phyloP scores from a whole-genome alignment of 495 filamentous ascomycete genomes.

The Mytilinidion resinicola region DNA sequence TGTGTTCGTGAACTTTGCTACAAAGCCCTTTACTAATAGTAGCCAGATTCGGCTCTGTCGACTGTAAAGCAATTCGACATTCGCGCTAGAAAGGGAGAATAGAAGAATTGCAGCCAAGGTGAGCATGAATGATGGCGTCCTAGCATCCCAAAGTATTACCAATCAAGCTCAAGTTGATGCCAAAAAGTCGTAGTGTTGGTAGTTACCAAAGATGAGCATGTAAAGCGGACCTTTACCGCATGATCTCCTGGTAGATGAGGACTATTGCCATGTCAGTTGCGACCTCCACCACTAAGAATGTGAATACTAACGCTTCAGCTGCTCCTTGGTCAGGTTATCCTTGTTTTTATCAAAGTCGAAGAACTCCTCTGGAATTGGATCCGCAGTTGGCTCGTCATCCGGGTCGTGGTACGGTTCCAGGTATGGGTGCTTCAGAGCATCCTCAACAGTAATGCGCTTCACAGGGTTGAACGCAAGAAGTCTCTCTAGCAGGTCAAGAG shows the following conservation, averaged over 20 bases:
- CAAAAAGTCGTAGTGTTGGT: neutral
- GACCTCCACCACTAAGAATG: conserved; percentile 1
- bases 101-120: neutral
- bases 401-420: conserved; percentile 98
- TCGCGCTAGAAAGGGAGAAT: too few species aligned
- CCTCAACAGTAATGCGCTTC: conserved; percentile 97
- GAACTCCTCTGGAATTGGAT: conserved; percentile 96
- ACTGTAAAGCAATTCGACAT: neutral
- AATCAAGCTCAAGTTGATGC: conserved; percentile 1
- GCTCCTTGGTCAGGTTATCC: conserved; percentile 96
- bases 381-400: conserved; percentile 94
- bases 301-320: conserved; percentile 68
- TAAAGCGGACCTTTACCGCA: conserved; percentile 66
- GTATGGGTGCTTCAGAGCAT: conserved; percentile 95
- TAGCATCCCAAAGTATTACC: neutral
- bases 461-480: conserved; percentile 96
- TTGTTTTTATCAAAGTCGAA: conserved; percentile 99
- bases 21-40: neutral
- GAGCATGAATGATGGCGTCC: neutral
- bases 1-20: neutral
- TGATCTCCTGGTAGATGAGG: conserved; percentile 96
- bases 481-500: conserved; percentile 90
- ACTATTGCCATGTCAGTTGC: conserved; percentile 41
- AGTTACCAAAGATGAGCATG: too few species aligned
- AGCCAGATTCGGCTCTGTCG: neutral